Evolutionary conservation across 768 basidiomycete genomes (phyloP).

Genomic region (Mycena indigotica): DNA sequence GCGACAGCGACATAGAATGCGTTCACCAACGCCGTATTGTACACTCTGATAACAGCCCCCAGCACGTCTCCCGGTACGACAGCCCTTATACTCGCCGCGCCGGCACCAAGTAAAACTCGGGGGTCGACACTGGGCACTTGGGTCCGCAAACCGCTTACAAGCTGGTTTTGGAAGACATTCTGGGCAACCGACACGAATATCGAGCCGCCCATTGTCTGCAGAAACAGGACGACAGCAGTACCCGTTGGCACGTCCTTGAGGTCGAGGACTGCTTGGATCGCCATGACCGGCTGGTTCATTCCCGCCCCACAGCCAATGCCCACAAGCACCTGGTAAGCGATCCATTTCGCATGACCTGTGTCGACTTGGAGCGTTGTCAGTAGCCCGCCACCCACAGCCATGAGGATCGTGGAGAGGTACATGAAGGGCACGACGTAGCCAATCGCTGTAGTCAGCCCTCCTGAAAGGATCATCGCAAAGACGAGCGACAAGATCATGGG

Average conservation of each 20-base stretch:
- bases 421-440: constrained; percentile 38
- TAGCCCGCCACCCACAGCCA: constrained; percentile 38
- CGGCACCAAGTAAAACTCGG: not conserved
- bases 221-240: constrained; percentile 21
- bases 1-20: not conserved
- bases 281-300: constrained; percentile 23
- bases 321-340: constrained; percentile 26
- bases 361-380: constrained; percentile 32
- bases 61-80: not conserved
- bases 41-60: not conserved
- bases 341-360: constrained; percentile 21
- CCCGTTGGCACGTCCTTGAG: constrained; percentile 15
- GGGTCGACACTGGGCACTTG: constrained; percentile 1
- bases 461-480: constrained; percentile 39
- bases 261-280: constrained; percentile 17
- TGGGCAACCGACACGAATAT: constrained; percentile 23
- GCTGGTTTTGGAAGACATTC: constrained; percentile 17
- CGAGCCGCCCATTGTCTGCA: constrained; percentile 21
- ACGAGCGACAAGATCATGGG: constrained; percentile 39
- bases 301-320: constrained; percentile 32
- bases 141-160: not conserved
- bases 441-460: constrained; percentile 34
- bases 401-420: constrained; percentile 31
- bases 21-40: constrained; percentile 2
- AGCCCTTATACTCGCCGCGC: constrained; percentile 1